phyloP scores from a whole-genome alignment of 1,284 basidiomycete genomes.

The Cryptococcus deneoformans region DNA sequence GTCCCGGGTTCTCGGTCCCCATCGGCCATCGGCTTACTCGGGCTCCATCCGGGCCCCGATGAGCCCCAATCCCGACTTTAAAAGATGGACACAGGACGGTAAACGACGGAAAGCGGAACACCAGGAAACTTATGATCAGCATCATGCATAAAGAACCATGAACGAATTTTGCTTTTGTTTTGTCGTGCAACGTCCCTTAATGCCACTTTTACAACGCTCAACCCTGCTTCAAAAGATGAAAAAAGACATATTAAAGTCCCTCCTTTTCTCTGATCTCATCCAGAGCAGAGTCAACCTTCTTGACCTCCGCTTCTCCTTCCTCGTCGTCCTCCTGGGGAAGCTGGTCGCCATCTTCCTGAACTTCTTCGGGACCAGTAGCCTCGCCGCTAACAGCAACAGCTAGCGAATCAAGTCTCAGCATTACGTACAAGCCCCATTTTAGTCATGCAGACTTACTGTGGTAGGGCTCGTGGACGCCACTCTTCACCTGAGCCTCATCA shows the following conservation, averaged over 20 bases:
- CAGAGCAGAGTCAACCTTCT: slow-evolving; percentile 55
- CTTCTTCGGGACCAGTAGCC: slow-evolving; percentile 21
- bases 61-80: too few relatives aligned
- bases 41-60: too few relatives aligned
- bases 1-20: too few relatives aligned
- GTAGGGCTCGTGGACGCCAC: slow-evolving; percentile 35
- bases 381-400: slow-evolving; percentile 30
- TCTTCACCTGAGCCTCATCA: slow-evolving; percentile 17
- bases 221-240: too few relatives aligned
- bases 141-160: too few relatives aligned
- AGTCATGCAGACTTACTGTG: slow-evolving; percentile 19
- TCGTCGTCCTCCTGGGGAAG: slow-evolving; percentile 56
- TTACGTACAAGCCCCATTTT: not conserved
- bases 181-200: too few relatives aligned
- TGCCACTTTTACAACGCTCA: too few relatives aligned
- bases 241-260: not conserved
- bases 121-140: too few relatives aligned
- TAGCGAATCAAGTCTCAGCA: not conserved
- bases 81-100: too few relatives aligned
- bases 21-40: too few relatives aligned
- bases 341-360: slow-evolving; percentile 27
- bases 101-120: too few relatives aligned
- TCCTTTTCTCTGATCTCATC: slow-evolving; percentile 51
- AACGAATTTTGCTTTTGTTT: too few relatives aligned
- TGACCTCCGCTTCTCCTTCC: slow-evolving; percentile 54